phyloP scores from a whole-genome alignment of 2,329 filamentous ascomycete genomes.

The Phialemonium atrogriseum region DNA sequence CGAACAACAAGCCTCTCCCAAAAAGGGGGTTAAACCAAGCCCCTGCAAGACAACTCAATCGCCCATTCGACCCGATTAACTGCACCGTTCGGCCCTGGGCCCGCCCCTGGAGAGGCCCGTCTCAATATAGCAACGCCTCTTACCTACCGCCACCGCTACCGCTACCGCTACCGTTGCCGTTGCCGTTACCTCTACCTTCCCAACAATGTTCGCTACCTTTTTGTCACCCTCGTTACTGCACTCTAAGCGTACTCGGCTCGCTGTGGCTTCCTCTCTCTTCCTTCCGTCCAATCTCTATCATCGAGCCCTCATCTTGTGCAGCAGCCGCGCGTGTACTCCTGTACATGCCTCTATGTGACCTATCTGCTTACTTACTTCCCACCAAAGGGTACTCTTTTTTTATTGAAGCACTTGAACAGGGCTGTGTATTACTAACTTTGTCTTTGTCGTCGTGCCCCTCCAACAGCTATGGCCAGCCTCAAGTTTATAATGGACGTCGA shows the following conservation, averaged over 20 bases:
- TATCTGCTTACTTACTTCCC: slow-evolving; percentile 17
- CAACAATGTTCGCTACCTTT: slow-evolving; percentile 3
- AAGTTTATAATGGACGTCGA: slow-evolving; percentile 50
- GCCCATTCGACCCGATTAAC: not conserved
- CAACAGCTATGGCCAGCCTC: slow-evolving; percentile 42
- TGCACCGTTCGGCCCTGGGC: slow-evolving; percentile 1
- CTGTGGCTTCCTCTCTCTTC: slow-evolving; percentile 2
- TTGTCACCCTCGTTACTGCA: slow-evolving; percentile 1
- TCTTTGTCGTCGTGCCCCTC: slow-evolving; percentile 17
- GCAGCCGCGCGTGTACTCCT: slow-evolving; percentile 18
- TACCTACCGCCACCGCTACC: slow-evolving; percentile 11
- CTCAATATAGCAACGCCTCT: slow-evolving; percentile 18
- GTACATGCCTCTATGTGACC: slow-evolving; percentile 4
- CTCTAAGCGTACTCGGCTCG: slow-evolving; percentile 2
- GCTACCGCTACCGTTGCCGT: slow-evolving; percentile 7
- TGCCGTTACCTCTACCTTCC: slow-evolving; percentile 5
- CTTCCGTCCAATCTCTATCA: slow-evolving; percentile 9
- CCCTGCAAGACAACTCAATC: slow-evolving; percentile 3
- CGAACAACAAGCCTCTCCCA: not conserved
- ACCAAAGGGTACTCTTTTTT: slow-evolving; percentile 22
- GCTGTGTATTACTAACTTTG: slow-evolving; percentile 41
- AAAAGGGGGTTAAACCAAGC: slow-evolving; percentile 1
- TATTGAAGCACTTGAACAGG: slow-evolving; percentile 27
- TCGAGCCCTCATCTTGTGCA: slow-evolving; percentile 8
- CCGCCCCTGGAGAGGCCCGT: slow-evolving; percentile 8